Conservation (phyloP, 352 stramenopile species). For the Pythium oligandrum region DNA sequence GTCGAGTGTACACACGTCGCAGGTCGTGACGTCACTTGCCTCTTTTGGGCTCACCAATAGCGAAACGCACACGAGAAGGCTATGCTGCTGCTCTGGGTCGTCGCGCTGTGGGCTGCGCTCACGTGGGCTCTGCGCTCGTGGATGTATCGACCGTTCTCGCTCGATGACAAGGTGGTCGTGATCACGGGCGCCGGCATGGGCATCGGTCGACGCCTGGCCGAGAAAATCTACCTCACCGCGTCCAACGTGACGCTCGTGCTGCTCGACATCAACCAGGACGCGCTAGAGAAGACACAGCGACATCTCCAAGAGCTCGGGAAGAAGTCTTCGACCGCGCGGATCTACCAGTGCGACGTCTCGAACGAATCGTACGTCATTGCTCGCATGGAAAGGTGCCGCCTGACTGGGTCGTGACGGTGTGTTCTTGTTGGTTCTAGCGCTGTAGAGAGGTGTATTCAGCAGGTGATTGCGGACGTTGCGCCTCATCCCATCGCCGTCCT, state of each 20-base stretch:
- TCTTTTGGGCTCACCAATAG: no score
- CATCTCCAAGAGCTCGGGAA: constrained; percentile 8
- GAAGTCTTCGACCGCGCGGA: constrained; percentile 3
- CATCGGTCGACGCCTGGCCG: constrained; percentile 40
- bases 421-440: constrained; percentile 4
- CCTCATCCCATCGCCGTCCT: constrained; percentile 19
- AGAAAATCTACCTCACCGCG: constrained; percentile 22
- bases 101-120: background rate
- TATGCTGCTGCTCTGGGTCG: background rate
- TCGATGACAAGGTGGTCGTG: constrained; percentile 53
- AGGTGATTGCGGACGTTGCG: constrained; percentile 7
- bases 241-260: constrained; percentile 43
- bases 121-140: constrained; percentile 50
- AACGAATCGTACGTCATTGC: constrained; percentile 12
- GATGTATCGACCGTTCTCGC: constrained; percentile 24
- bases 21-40: no score
- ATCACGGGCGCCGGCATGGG: constrained; percentile 60
- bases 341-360: constrained; percentile 23
- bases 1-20: no score
- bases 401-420: background rate
- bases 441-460: constrained; percentile 13
- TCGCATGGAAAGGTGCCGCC: background rate
- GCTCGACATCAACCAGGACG: constrained; percentile 44
- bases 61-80: no score
- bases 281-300: constrained; percentile 21